Conservation (phyloP, 2,329 filamentous ascomycete species). For the Trichoderma asperellum region DNA sequence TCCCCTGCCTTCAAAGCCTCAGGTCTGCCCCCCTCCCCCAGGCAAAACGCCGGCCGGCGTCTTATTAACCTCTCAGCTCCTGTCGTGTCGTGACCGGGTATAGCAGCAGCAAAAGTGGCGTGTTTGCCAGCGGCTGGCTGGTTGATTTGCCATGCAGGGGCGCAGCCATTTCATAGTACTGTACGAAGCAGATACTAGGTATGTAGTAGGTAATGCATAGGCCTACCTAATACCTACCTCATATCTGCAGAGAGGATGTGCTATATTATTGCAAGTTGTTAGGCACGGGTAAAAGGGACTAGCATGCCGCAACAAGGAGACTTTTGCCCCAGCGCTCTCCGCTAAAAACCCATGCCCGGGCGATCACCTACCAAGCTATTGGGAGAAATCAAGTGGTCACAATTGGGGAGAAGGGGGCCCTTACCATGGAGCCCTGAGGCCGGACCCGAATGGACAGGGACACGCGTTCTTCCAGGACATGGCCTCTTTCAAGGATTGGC, state of each 20-base stretch:
- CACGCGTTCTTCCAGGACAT: constrained; percentile 20
- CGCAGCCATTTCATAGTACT: constrained; percentile 1
- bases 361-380: constrained; percentile 28
- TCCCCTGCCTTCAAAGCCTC: background rate
- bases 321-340: constrained; percentile 24
- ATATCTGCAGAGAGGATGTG: background rate
- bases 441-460: constrained; percentile 24
- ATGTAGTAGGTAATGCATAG: background rate
- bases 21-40: background rate
- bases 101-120: background rate
- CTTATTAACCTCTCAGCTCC: constrained; percentile 1
- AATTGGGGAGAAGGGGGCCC: constrained; percentile 6
- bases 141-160: constrained; percentile 16
- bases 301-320: constrained; percentile 19
- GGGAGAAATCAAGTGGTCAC: constrained; percentile 22
- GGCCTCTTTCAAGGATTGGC: constrained; percentile 6
- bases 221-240: too few species aligned
- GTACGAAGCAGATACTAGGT: background rate
- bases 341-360: constrained; percentile 26
- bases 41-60: background rate
- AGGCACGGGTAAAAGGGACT: constrained; percentile 25
- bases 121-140: background rate
- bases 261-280: background rate
- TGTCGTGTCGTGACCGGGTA: background rate
- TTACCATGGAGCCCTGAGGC: constrained; percentile 15